Base-by-base conservation (phyloP, 139 green algal genomes). In the Protoeuglena noctilucae region DNA sequence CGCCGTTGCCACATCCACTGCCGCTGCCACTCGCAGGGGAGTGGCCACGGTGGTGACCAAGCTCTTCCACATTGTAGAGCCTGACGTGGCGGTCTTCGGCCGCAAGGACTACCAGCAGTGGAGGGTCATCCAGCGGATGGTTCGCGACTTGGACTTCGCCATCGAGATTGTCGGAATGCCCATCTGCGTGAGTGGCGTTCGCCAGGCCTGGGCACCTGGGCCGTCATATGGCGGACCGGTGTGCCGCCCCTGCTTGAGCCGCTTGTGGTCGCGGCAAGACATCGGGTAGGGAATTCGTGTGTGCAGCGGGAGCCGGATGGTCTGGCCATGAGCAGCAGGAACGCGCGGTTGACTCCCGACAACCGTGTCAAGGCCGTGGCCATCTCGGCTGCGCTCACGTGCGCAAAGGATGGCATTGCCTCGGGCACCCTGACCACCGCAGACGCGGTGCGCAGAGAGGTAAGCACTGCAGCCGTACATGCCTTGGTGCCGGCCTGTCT, bases 101-200 rank as follows among this genome's bases (percentile, higher is more conserved):
- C 68, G 66, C 46, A 95, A 96, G 71, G 92, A 99, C 71, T 98
- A 89, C 71, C 92, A 99, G 77, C 92, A 99, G 72, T 85, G 62
- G 74, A 67, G 76, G 4, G 53, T 99, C 18, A 82, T 99, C 28
- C 19, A 63, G 23, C 71, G 77, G 40, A 92, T 98, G 82, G 79
- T 76, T 30, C 56, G 57, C 4, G 58, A 54, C 30, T 17, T 51
- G 5, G 18, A 51, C 18, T 9, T 51, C 12, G 12, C 18, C 45
- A 12, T 43, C 9, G 34, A 43, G n/a, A 43, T 7, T 43, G 34
- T 43, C 7, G 9, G 9, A 7, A 12, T 43, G 34, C 34, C 34
- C 34, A 12, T 19, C 34, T n/a, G n/a, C n/a, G n/a, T n/a, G n/a
- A n/a, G n/a, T n/a, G n/a, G n/a, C n/a, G n/a, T n/a, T n/a, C n/a